A percentile compares a stretch with the other conserved stretches of the same genome.
These are phyloP conservation scores for Tulasnella sp. DNA, from an alignment of 768 basidiomycete genomes.

Conservation along the genomic window DNA sequence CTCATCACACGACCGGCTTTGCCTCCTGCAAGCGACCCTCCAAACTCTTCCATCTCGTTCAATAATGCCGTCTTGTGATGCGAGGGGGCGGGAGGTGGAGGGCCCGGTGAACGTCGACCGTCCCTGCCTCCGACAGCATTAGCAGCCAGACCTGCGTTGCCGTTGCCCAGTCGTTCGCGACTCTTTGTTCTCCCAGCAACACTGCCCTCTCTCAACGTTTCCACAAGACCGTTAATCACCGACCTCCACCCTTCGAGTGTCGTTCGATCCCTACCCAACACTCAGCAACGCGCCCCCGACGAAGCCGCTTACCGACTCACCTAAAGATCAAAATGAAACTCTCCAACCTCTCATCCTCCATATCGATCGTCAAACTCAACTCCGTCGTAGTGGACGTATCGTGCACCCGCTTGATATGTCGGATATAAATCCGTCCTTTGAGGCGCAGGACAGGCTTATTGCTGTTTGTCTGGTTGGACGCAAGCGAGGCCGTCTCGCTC, in stretches of 20 bases:
- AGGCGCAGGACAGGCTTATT: conserved; percentile 66
- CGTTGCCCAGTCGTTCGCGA: neutral
- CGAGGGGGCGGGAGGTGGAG: conserved; percentile 2
- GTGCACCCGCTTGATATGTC: conserved; percentile 82
- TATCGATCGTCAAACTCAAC: conserved; percentile 89
- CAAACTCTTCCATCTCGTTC: conserved; percentile 19
- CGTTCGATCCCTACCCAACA: conserved; percentile 48
- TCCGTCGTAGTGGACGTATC: conserved; percentile 63
- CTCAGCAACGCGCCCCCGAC: neutral
- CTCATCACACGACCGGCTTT: neutral
- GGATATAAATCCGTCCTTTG: conserved; percentile 90
- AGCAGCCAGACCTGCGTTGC: neutral
- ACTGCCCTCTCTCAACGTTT: neutral
- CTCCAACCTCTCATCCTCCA: conserved; percentile 90
- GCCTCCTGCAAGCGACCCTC: neutral
- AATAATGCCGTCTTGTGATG: neutral
- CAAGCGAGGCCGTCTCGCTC: conserved; percentile 33
- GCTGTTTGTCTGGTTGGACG: conserved; percentile 21
- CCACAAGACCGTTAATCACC: conserved; percentile 67
- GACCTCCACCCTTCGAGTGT: conserved; percentile 81
- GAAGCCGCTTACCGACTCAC: neutral
- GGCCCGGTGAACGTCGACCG: conserved; percentile 5
- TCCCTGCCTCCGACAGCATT: conserved; percentile 2
- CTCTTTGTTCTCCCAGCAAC: neutral
- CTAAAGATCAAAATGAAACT: conserved; percentile 92